These are phyloP conservation scores for Boechera stricta DNA, from an alignment of 345 rosid species.

Conservation along the genomic window DNA sequence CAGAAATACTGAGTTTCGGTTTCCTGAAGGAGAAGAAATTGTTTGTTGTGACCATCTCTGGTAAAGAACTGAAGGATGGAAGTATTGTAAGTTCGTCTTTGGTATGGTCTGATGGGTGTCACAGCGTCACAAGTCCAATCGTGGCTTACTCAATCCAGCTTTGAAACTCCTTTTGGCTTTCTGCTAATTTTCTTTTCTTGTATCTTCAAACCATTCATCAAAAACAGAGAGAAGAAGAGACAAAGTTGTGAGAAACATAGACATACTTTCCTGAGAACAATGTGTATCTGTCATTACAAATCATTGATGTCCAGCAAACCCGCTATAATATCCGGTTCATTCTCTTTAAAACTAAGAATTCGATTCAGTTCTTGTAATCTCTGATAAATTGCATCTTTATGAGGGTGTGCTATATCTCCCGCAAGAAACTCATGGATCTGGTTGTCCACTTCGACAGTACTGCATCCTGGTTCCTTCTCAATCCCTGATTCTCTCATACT, in stretches of 20 bases:
- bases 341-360: slow-evolving; percentile 47
- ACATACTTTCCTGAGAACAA: slow-evolving; percentile 6
- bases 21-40: slow-evolving; percentile 38
- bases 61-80: slow-evolving; percentile 24
- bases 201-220: background rate
- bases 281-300: slow-evolving; percentile 46
- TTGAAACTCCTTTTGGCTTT: background rate
- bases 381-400: slow-evolving; percentile 56
- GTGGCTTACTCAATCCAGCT: slow-evolving; percentile 41
- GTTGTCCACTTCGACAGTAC: slow-evolving; percentile 62
- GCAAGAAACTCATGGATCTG: slow-evolving; percentile 63
- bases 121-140: slow-evolving; percentile 50
- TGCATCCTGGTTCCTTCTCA: slow-evolving; percentile 70
- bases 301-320: slow-evolving; percentile 51
- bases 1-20: slow-evolving; percentile 39
- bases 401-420: slow-evolving; percentile 60
- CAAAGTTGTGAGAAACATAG: background rate
- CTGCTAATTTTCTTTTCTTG: background rate
- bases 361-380: slow-evolving; percentile 60
- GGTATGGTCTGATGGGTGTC: slow-evolving; percentile 51
- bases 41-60: slow-evolving; percentile 44
- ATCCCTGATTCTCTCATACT: slow-evolving; percentile 63
- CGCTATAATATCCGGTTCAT: slow-evolving; percentile 45
- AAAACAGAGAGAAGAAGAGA: slow-evolving; percentile 27
- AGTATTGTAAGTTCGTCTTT: slow-evolving; percentile 41